These are phyloP conservation scores for Trichomonascus vanleenenianus DNA, from an alignment of 805 yeast species.

Conservation along the genomic window DNA sequence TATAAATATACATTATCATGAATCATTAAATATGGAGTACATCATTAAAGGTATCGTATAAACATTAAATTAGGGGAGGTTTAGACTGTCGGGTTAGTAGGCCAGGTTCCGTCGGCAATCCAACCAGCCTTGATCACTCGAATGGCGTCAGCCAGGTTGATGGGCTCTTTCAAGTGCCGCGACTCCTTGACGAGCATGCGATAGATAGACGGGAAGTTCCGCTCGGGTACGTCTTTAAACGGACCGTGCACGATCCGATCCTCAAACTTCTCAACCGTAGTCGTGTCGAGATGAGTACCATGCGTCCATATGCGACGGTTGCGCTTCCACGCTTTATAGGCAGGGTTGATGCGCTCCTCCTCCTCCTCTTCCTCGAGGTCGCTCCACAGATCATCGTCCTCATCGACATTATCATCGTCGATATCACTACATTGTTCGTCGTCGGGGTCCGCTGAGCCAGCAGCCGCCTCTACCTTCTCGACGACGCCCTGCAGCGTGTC, in stretches of 20 bases:
- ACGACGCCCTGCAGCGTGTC: too few species aligned
- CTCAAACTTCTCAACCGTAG: slow-evolving; percentile 7
- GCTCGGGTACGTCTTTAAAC: slow-evolving; percentile 24
- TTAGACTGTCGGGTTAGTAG: slow-evolving; percentile 10
- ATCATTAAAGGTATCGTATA: neutral
- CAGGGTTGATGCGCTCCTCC: slow-evolving; percentile 41
- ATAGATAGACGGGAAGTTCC: slow-evolving; percentile 43
- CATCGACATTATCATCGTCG: slow-evolving; percentile 16
- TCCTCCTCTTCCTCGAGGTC: slow-evolving; percentile 16
- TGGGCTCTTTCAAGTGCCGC: slow-evolving; percentile 55
- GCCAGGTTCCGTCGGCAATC: slow-evolving; percentile 71
- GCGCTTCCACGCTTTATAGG: slow-evolving; percentile 59
- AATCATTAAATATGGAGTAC: neutral
- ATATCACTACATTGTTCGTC: slow-evolving; percentile 4
- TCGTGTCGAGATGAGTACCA: slow-evolving; percentile 18
- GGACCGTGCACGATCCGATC: slow-evolving; percentile 13
- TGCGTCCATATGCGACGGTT: slow-evolving; percentile 60
- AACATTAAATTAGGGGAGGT: neutral
- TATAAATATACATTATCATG: too few species aligned
- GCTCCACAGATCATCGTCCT: neutral
- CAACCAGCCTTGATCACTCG: slow-evolving; percentile 77
- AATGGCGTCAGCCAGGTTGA: slow-evolving; percentile 68
- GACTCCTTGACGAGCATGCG: slow-evolving; percentile 62
- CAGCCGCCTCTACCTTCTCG: too few species aligned
- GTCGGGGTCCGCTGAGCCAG: too few species aligned